These are phyloP conservation scores for Phanerochaete carnosa DNA, from an alignment of 768 basidiomycete species.

Conservation along the genomic window DNA sequence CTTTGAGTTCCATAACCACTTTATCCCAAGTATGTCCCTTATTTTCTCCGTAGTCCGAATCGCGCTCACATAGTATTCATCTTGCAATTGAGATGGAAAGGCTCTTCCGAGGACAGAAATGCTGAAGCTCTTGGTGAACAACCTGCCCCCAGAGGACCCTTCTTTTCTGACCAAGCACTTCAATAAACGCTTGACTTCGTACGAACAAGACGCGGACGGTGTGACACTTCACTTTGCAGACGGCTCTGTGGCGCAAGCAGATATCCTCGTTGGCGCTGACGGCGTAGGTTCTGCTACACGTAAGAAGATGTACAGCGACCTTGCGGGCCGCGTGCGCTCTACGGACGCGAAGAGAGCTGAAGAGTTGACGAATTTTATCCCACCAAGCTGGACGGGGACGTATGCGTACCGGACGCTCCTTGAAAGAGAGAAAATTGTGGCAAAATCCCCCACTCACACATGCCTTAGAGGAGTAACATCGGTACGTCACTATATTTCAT, in stretches of 20 bases:
- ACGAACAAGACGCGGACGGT: background rate
- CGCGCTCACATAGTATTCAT: background rate
- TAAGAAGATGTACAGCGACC: background rate
- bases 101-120: background rate
- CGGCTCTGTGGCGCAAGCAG: constrained; percentile 20
- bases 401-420: background rate
- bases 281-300: constrained; percentile 21
- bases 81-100: background rate
- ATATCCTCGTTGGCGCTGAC: constrained; percentile 25
- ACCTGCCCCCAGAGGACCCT: background rate
- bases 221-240: constrained; percentile 21
- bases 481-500: background rate
- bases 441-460: background rate
- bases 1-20: background rate
- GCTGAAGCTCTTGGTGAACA: background rate
- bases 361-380: background rate
- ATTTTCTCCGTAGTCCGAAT: background rate
- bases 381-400: background rate
- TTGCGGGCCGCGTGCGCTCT: background rate
- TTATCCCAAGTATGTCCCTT: background rate
- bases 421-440: background rate
- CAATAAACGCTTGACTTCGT: constrained; percentile 17
- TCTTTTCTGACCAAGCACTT: background rate
- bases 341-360: background rate
- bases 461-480: background rate